Percentiles rank a stretch among this genome's conserved stretches.
These are phyloP conservation scores for Penicillium sp. DNA, from an alignment of 2,329 filamentous ascomycete species.

Conservation along the genomic window DNA sequence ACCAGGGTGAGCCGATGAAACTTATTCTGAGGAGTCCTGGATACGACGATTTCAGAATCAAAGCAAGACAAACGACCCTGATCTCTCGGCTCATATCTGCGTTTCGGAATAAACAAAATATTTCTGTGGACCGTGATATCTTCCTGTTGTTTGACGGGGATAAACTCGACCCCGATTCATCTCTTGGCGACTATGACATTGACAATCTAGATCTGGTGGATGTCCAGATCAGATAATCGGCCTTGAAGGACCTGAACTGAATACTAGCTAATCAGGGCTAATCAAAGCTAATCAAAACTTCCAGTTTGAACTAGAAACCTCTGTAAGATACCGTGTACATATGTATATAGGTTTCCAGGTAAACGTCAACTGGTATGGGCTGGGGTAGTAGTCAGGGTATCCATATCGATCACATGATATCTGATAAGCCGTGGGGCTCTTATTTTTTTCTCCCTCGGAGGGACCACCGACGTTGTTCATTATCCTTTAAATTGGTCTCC, in stretches of 20 bases:
- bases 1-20: constrained; percentile 36
- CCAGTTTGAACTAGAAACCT: not conserved
- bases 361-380: not conserved
- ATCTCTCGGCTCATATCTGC: constrained; percentile 61
- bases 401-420: constrained; percentile 13
- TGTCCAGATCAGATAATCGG: constrained; percentile 58
- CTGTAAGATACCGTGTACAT: no score
- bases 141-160: constrained; percentile 75
- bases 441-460: constrained; percentile 4
- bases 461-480: not conserved
- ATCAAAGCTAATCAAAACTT: not conserved
- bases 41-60: constrained; percentile 50
- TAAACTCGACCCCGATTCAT: constrained; percentile 57
- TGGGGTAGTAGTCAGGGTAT: not conserved
- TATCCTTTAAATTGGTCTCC: not conserved
- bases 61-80: constrained; percentile 47
- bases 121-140: constrained; percentile 55
- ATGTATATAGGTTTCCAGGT: not conserved
- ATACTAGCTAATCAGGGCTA: not conserved
- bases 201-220: constrained; percentile 73
- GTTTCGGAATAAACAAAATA: constrained; percentile 55
- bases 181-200: constrained; percentile 66
- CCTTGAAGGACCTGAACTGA: not conserved
- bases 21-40: constrained; percentile 53
- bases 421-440: constrained; percentile 6